phyloP scores from a whole-genome alignment of 2,329 filamentous ascomycete species.

The Epichloe elymi region DNA sequence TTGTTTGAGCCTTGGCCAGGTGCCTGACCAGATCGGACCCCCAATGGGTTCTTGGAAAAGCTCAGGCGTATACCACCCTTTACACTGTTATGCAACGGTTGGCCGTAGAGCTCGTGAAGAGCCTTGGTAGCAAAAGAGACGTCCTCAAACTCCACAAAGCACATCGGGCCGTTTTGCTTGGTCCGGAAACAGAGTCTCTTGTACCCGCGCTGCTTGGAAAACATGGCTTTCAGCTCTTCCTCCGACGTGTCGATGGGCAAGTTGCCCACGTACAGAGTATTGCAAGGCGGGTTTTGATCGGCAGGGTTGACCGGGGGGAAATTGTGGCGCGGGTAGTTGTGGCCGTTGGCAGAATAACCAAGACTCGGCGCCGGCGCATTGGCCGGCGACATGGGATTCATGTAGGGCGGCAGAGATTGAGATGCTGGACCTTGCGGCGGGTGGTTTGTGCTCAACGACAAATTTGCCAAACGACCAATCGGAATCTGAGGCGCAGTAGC shows the following conservation, averaged over 20 bases:
- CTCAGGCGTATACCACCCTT: slow-evolving; percentile 92
- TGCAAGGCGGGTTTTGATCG: slow-evolving; percentile 94
- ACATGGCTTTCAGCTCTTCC: slow-evolving; percentile 87
- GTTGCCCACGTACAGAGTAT: slow-evolving; percentile 97
- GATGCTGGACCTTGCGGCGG: slow-evolving; percentile 37
- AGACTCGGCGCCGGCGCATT: slow-evolving; percentile 23
- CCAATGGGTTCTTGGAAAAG: slow-evolving; percentile 94
- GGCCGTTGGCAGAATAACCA: slow-evolving; percentile 25
- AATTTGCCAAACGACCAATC: slow-evolving; percentile 50
- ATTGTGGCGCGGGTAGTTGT: slow-evolving; percentile 48
- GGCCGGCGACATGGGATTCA: slow-evolving; percentile 41
- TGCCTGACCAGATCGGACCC: slow-evolving; percentile 70
- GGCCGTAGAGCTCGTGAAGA: slow-evolving; percentile 78
- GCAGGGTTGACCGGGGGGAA: slow-evolving; percentile 90
- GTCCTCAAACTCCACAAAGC: slow-evolving; percentile 96
- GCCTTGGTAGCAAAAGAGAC: slow-evolving; percentile 84
- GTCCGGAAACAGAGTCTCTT: slow-evolving; percentile 90
- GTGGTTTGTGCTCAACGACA: slow-evolving; percentile 58
- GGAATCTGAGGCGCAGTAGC: slow-evolving; percentile 62
- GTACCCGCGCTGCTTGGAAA: slow-evolving; percentile 87
- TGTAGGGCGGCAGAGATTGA: slow-evolving; percentile 37
- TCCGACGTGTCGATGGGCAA: slow-evolving; percentile 85
- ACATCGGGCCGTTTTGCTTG: slow-evolving; percentile 94
- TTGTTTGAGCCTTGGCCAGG: slow-evolving; percentile 26
- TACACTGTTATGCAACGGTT: slow-evolving; percentile 75